These are phyloP conservation scores for Rhodotorula babjevae DNA, from an alignment of 768 basidiomycete genomes.

Conservation along the genomic window DNA sequence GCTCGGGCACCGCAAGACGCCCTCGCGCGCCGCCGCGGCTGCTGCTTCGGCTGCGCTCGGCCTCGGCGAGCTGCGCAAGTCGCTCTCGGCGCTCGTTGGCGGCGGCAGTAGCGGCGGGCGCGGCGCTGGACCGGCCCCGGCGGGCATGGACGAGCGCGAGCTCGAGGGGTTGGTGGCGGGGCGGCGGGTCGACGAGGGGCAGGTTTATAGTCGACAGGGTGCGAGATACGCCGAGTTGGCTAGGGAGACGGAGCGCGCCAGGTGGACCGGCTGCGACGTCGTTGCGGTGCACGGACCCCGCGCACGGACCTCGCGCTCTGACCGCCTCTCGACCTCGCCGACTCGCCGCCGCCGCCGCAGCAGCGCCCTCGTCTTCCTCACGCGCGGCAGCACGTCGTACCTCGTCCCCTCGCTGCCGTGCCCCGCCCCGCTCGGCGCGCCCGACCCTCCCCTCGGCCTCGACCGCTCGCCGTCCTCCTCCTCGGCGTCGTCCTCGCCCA, in stretches of 20 bases:
- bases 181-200: not conserved
- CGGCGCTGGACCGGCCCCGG: not conserved
- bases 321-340: no score
- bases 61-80: not conserved
- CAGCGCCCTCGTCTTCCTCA: not conserved
- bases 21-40: not conserved
- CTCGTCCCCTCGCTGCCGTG: not conserved
- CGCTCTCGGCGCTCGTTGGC: no score
- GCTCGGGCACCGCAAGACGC: not conserved
- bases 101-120: no score
- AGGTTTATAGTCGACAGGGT: no score
- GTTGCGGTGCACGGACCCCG: not conserved
- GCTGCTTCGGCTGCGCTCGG: not conserved
- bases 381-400: not conserved
- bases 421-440: no score
- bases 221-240: no score
- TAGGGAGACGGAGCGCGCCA: not conserved
- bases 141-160: not conserved
- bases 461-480: no score
- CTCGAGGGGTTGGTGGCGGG: not conserved
- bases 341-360: no score
- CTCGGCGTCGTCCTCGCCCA: no score
- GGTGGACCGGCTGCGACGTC: constrained; percentile 14
- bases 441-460: no score
- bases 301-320: no score